Conservation (phyloP, 495 filamentous ascomycete species). For the Cetradonia linearis region DNA sequence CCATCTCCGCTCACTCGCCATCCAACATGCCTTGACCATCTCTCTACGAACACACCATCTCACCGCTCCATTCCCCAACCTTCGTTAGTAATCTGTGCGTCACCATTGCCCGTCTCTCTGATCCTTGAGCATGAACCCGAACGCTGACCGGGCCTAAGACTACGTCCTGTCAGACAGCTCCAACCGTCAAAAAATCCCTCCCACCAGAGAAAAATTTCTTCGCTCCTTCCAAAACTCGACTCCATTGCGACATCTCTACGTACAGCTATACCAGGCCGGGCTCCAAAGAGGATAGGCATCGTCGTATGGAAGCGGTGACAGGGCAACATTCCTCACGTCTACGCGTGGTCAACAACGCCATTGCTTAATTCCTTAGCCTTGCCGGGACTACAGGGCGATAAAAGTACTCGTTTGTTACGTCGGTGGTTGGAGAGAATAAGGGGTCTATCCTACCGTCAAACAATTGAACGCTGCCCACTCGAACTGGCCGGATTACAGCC, state of each 20-base stretch:
- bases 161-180: constrained; percentile 9
- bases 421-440: not conserved
- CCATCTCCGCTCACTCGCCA: constrained; percentile 4
- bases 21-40: constrained; percentile 3
- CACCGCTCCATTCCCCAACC: constrained; percentile 19
- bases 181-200: not conserved
- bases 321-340: constrained; percentile 22
- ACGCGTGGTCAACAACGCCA: constrained; percentile 4
- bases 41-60: constrained; percentile 8
- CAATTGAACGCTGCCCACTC: not conserved
- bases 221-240: not conserved
- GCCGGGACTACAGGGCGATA: not conserved
- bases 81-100: constrained; percentile 16
- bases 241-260: not conserved
- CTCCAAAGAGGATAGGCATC: not conserved
- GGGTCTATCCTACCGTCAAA: not conserved
- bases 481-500: not conserved
- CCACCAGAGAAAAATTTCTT: not conserved
- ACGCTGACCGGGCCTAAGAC: constrained; percentile 10
- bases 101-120: not conserved
- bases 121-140: not conserved
- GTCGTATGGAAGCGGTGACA: constrained; percentile 16
- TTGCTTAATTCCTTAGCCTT: constrained; percentile 6
- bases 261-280: not conserved
- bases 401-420: not conserved